Evolutionary conservation across 257 asterid species (phyloP).

Genomic region (Fraxinus pennsylvanica): DNA sequence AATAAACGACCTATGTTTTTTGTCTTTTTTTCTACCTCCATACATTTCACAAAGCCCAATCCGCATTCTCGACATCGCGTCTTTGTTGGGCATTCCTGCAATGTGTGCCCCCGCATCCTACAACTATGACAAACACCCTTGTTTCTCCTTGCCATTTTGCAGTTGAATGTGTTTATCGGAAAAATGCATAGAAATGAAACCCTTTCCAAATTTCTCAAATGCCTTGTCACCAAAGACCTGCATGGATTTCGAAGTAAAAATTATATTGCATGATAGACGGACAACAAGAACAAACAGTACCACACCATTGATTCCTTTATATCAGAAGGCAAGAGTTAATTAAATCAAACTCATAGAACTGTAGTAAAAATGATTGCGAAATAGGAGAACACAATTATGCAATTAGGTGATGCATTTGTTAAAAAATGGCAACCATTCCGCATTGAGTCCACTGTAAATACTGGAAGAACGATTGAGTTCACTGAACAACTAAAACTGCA

Average conservation of each 20-base stretch:
- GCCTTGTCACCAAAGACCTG: constrained; percentile 93
- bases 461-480: too few relatives aligned
- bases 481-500: too few relatives aligned
- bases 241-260: constrained; percentile 24
- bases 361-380: not conserved
- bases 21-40: too few relatives aligned
- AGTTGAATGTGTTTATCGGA: constrained; percentile 57
- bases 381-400: too few relatives aligned
- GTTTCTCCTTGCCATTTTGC: too few relatives aligned
- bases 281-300: not conserved
- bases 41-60: too few relatives aligned
- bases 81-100: too few relatives aligned
- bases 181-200: constrained; percentile 89
- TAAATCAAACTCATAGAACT: not conserved
- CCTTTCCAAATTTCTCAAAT: constrained; percentile 74
- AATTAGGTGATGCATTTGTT: not conserved
- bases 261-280: constrained; percentile 18
- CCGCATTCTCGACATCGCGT: too few relatives aligned
- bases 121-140: too few relatives aligned
- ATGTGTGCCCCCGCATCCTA: too few relatives aligned
- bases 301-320: not conserved
- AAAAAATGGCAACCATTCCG: not conserved
- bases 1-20: too few relatives aligned
- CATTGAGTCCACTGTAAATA: not conserved
- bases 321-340: not conserved